phyloP scores from a whole-genome alignment of 1,284 basidiomycete genomes.

The Cutaneotrichosporon sp. region DNA sequence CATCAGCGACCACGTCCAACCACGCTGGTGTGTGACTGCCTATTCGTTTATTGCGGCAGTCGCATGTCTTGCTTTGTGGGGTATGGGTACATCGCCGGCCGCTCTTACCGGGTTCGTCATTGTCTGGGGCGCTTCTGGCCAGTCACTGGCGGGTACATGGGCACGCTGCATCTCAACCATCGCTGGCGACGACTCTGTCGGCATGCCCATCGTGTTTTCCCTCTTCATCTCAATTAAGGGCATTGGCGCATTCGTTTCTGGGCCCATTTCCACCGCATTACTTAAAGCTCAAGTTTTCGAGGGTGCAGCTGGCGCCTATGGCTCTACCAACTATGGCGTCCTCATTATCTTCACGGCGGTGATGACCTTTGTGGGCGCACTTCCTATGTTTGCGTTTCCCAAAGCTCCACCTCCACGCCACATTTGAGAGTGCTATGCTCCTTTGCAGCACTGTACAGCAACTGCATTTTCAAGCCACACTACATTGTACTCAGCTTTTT shows the following conservation, averaged over 20 bases:
- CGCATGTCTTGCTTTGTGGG: constrained; percentile 45
- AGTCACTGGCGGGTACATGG: constrained; percentile 35
- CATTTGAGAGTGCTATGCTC: background rate
- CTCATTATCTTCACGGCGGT: constrained; percentile 31
- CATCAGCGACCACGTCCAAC: constrained; percentile 36
- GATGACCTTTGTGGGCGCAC: constrained; percentile 12
- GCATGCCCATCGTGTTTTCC: constrained; percentile 34
- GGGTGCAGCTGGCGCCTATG: constrained; percentile 26
- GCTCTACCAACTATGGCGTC: constrained; percentile 24
- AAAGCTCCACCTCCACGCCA: background rate
- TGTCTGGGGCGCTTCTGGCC: constrained; percentile 30
- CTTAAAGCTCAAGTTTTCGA: constrained; percentile 15
- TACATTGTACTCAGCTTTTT: too few relatives aligned
- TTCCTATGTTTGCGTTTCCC: constrained; percentile 3
- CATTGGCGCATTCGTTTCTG: constrained; percentile 32
- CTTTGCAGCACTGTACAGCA: too few relatives aligned
- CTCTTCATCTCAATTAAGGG: constrained; percentile 40
- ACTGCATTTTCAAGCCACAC: too few relatives aligned
- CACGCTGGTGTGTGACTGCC: constrained; percentile 30
- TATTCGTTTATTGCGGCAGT: constrained; percentile 36
- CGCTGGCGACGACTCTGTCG: constrained; percentile 37
- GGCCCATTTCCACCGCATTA: constrained; percentile 30
- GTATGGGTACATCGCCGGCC: constrained; percentile 33
- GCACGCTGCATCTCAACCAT: constrained; percentile 32
- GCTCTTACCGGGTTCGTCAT: constrained; percentile 29